phyloP scores from a whole-genome alignment of 805 yeast species.

The Schwanniomyces polymorphus region DNA sequence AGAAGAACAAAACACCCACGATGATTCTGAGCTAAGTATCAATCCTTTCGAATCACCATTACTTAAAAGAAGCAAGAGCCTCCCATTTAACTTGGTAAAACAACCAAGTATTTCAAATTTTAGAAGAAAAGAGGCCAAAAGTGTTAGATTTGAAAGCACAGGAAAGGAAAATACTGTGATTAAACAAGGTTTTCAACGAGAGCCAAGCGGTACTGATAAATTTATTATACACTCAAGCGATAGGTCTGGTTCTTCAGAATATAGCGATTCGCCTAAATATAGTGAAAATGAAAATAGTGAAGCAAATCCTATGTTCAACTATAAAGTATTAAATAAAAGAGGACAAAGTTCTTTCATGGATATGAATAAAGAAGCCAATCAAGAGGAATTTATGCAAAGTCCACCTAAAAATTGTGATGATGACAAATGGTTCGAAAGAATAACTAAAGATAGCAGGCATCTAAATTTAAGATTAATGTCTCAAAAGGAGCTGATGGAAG shows the following conservation, averaged over 20 bases:
- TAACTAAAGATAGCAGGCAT: background rate
- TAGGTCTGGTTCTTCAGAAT: conserved; percentile 6
- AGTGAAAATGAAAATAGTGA: background rate
- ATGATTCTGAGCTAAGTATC: conserved; percentile 15
- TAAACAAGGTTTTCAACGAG: background rate
- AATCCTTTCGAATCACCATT: conserved; percentile 18
- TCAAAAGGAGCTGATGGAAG: background rate
- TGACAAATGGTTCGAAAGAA: conserved; percentile 2
- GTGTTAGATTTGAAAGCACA: conserved; percentile 9
- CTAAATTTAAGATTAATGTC: background rate
- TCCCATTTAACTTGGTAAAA: conserved; percentile 9
- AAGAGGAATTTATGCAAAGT: background rate
- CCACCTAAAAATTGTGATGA: background rate
- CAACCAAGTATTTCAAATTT: conserved; percentile 8
- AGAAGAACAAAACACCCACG: conserved; percentile 8
- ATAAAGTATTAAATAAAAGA: conserved; percentile 3
- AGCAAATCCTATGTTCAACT: conserved; percentile 1
- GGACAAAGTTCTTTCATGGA: background rate
- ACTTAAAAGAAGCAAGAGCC: conserved; percentile 15
- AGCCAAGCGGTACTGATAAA: background rate
- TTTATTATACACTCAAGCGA: conserved; percentile 1
- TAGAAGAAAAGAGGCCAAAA: conserved; percentile 7
- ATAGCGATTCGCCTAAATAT: conserved; percentile 4
- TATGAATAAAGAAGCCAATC: background rate
- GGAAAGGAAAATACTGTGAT: background rate